phyloP scores from a whole-genome alignment of 768 basidiomycete genomes.

The Boletus vinaceobasis region DNA sequence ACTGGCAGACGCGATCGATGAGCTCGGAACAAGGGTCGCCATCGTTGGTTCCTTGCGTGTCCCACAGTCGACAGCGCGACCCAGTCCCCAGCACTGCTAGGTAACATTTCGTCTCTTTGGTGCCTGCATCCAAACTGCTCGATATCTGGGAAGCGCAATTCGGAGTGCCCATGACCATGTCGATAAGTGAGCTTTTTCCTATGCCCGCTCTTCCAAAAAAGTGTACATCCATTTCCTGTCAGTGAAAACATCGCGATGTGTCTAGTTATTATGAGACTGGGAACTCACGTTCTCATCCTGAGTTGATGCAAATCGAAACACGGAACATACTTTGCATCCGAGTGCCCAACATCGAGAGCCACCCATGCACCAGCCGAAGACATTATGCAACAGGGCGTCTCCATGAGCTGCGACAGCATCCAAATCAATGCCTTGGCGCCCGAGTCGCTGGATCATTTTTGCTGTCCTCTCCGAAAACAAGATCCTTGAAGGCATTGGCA shows the following conservation, averaged over 20 bases:
- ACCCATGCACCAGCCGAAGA: neutral
- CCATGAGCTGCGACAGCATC: neutral
- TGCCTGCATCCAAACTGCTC: neutral
- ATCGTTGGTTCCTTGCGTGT: neutral
- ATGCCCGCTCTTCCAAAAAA: neutral
- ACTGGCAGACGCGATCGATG: neutral
- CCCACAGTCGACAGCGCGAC: neutral
- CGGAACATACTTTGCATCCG: neutral
- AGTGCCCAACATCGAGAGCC: neutral
- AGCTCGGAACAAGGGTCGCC: neutral
- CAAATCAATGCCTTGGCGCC: neutral
- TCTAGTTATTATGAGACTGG: neutral
- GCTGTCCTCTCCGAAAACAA: neutral
- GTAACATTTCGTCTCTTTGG: neutral
- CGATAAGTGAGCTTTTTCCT: neutral
- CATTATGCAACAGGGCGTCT: neutral
- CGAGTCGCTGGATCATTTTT: neutral
- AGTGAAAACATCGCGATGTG: neutral
- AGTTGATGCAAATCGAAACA: neutral
- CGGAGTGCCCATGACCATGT: neutral
- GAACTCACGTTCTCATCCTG: neutral
- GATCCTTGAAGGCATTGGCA: neutral
- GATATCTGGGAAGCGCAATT: neutral
- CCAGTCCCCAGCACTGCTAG: neutral
- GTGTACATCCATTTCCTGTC: neutral